These are phyloP conservation scores for Litchi chinensis DNA, from an alignment of 345 rosid genomes.

Conservation along the genomic window DNA sequence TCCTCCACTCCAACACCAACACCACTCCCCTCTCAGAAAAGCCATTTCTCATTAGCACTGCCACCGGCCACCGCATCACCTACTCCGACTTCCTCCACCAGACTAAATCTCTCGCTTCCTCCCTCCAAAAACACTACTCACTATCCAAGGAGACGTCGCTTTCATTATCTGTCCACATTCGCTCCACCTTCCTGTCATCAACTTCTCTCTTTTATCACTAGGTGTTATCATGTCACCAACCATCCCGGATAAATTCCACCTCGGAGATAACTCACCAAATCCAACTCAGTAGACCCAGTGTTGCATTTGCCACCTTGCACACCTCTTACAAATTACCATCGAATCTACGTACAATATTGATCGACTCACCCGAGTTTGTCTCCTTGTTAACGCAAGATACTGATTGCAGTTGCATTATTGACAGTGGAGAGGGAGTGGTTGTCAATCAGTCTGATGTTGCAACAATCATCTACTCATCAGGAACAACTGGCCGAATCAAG, in stretches of 20 bases:
- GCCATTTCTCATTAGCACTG: background rate
- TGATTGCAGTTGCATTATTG: background rate
- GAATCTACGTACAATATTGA: slow-evolving; percentile 47
- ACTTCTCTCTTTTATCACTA: slow-evolving; percentile 67
- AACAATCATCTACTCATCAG: slow-evolving; percentile 73
- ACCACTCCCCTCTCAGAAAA: no score
- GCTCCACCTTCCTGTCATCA: slow-evolving; percentile 58
- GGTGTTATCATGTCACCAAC: slow-evolving; percentile 71
- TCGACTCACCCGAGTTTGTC: slow-evolving; percentile 76
- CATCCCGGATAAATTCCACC: slow-evolving; percentile 62
- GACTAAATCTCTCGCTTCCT: slow-evolving; percentile 45
- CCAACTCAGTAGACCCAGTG: slow-evolving; percentile 52
- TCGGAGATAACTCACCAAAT: slow-evolving; percentile 62
- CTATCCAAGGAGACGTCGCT: slow-evolving; percentile 61
- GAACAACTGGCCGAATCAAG: slow-evolving; percentile 79
- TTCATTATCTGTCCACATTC: slow-evolving; percentile 66
- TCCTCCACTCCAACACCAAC: no score
- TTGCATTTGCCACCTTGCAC: slow-evolving; percentile 73
- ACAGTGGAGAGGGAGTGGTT: slow-evolving; percentile 23
- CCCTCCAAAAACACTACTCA: slow-evolving; percentile 39
- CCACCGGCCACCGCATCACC: slow-evolving; percentile 38
- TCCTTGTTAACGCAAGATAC: slow-evolving; percentile 37
- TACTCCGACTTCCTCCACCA: slow-evolving; percentile 55
- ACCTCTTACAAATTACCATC: slow-evolving; percentile 45
- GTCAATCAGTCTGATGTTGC: slow-evolving; percentile 61